A percentile compares a stretch with the other conserved stretches of the same genome.
Evolutionary conservation across 1,284 basidiomycete species (phyloP).

Genomic region (Cutaneotrichosporon sp.): DNA sequence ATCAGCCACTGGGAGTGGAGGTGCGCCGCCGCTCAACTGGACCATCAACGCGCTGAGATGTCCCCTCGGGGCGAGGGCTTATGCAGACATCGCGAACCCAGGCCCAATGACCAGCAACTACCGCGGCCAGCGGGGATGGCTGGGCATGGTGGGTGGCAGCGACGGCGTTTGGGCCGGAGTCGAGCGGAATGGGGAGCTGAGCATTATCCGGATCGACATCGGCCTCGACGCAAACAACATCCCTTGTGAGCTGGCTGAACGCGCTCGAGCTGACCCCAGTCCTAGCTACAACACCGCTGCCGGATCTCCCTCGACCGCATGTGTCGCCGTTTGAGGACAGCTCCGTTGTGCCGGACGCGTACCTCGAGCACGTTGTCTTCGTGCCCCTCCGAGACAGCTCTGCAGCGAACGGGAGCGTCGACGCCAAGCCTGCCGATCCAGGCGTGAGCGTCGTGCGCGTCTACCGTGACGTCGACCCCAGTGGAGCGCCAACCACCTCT

Average conservation of each 20-base stretch:
- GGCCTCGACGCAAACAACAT: conserved; percentile 25
- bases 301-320: conserved; percentile 21
- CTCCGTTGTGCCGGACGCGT: background rate
- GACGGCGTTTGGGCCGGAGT: conserved; percentile 37
- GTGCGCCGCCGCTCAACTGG: conserved; percentile 18
- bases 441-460: conserved; percentile 9
- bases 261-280: conserved; percentile 7
- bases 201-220: conserved; percentile 31
- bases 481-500: background rate
- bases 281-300: conserved; percentile 30
- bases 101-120: conserved; percentile 1
- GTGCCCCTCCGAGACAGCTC: conserved; percentile 11
- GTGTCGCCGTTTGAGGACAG: conserved; percentile 2
- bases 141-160: conserved; percentile 28
- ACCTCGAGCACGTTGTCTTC: conserved; percentile 12
- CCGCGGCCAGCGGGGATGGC: conserved; percentile 31
- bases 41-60: conserved; percentile 27
- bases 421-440: background rate
- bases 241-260: conserved; percentile 23
- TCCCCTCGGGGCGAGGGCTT: conserved; percentile 15
- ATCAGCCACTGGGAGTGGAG: conserved; percentile 5
- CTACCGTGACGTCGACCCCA: conserved; percentile 14
- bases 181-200: conserved; percentile 24
- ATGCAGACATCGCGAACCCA: conserved; percentile 14
- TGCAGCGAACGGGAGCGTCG: conserved; percentile 3